Conservation (phyloP, 768 basidiomycete species). For the Suillus sp. region DNA sequence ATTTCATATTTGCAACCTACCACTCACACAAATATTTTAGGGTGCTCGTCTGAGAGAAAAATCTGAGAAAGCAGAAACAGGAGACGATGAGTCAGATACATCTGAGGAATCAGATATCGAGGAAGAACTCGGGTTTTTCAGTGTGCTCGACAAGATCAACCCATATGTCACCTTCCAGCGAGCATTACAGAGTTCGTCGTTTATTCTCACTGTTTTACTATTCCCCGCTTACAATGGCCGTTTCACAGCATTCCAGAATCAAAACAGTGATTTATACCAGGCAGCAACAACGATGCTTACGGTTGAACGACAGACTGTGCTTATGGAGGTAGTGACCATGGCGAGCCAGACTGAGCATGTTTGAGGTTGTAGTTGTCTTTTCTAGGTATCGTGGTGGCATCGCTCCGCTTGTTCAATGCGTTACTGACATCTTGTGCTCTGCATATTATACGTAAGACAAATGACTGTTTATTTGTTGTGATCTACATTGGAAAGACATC, state of each 20-base stretch:
- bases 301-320: constrained; percentile 69
- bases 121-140: constrained; percentile 86
- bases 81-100: constrained; percentile 40
- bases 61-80: constrained; percentile 43
- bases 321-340: background rate
- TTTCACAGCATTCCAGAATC: constrained; percentile 68
- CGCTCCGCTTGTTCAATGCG: background rate
- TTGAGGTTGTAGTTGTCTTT: background rate
- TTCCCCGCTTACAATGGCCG: constrained; percentile 13
- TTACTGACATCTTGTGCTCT: background rate
- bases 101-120: constrained; percentile 64
- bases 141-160: constrained; percentile 78
- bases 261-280: constrained; percentile 48
- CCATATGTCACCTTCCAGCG: constrained; percentile 79
- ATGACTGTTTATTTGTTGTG: background rate
- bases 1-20: constrained; percentile 4
- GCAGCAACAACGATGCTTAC: constrained; percentile 59
- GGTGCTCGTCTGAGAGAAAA: constrained; percentile 73
- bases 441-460: background rate
- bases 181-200: constrained; percentile 67
- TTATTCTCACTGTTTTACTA: background rate
- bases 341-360: background rate
- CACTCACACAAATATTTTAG: constrained; percentile 36
- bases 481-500: background rate
- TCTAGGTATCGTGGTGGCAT: background rate